Conservation (phyloP, 352 stramenopile species). For the Globisporangium megalacanthum region DNA sequence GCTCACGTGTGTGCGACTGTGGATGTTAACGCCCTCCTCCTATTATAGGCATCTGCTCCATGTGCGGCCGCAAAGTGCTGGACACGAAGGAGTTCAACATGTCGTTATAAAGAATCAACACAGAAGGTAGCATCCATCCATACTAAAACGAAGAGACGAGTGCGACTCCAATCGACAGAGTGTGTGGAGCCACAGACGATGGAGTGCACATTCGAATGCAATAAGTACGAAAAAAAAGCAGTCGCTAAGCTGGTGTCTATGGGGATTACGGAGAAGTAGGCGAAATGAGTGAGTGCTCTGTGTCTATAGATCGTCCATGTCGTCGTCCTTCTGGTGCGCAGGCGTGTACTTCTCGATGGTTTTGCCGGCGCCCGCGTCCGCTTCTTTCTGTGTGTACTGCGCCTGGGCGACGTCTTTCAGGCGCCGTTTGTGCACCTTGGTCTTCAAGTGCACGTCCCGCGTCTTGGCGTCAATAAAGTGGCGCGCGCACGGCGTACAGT, state of each 20-base stretch:
- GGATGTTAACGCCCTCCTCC: too few species aligned
- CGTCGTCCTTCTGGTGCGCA: slow-evolving; percentile 38
- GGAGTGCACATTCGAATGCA: too few species aligned
- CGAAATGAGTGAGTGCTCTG: neutral
- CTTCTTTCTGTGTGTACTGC: slow-evolving; percentile 86
- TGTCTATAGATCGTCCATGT: slow-evolving; percentile 66
- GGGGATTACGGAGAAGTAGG: too few species aligned
- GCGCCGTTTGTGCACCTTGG: slow-evolving; percentile 85
- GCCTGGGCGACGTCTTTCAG: slow-evolving; percentile 87
- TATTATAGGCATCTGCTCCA: slow-evolving; percentile 60
- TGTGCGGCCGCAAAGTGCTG: slow-evolving; percentile 61
- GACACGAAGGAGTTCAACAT: slow-evolving; percentile 70
- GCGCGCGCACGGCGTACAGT: slow-evolving; percentile 81
- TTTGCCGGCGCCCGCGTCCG: slow-evolving; percentile 66
- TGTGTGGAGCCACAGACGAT: too few species aligned
- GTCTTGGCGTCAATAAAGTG: slow-evolving; percentile 84
- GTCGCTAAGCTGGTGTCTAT: neutral
- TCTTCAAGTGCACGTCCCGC: slow-evolving; percentile 71
- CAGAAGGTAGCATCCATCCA: neutral
- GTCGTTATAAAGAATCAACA: slow-evolving; percentile 16
- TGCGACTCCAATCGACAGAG: too few species aligned
- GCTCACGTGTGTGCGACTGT: neutral
- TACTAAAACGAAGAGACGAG: neutral
- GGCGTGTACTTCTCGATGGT: slow-evolving; percentile 68
- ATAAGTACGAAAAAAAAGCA: too few species aligned